A percentile compares a stretch with the other conserved stretches of the same genome.
These are phyloP conservation scores for Talaromyces sp. DNA, from an alignment of 2,329 filamentous ascomycete species.

Conservation along the genomic window DNA sequence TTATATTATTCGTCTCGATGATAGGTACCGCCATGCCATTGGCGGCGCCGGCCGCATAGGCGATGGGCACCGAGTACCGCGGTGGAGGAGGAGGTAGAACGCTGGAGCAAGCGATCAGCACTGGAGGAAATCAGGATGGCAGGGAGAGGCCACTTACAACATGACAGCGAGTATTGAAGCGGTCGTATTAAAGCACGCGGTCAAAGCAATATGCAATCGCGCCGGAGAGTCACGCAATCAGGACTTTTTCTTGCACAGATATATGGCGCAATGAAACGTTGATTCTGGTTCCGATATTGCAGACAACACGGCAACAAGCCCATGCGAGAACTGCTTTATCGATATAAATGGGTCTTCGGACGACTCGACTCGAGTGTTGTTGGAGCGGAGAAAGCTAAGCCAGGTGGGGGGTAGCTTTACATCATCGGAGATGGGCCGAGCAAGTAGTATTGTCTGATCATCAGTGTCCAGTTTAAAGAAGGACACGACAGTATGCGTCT, in stretches of 20 bases:
- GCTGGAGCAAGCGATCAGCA: constrained; percentile 48
- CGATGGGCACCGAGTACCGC: constrained; percentile 69
- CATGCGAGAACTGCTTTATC: neutral
- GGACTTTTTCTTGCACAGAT: neutral
- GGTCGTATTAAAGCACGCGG: neutral
- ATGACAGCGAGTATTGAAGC: neutral
- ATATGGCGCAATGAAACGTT: neutral
- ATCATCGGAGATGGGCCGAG: neutral
- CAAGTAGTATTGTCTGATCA: neutral
- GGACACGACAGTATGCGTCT: neutral
- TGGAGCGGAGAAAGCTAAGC: neutral
- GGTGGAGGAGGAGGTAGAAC: constrained; percentile 79
- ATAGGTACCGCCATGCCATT: constrained; percentile 65
- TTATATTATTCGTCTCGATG: constrained; percentile 89
- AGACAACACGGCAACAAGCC: neutral
- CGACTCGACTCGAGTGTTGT: neutral
- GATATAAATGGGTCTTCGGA: neutral
- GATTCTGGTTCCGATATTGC: neutral
- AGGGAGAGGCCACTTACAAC: neutral
- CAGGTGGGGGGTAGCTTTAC: neutral
- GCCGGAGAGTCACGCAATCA: neutral
- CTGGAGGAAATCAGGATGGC: neutral
- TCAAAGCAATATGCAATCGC: neutral
- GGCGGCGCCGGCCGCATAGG: constrained; percentile 66
- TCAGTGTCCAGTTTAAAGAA: neutral